phyloP scores from a whole-genome alignment of 495 filamentous ascomycete species.

The Penicillium bovifimosum region DNA sequence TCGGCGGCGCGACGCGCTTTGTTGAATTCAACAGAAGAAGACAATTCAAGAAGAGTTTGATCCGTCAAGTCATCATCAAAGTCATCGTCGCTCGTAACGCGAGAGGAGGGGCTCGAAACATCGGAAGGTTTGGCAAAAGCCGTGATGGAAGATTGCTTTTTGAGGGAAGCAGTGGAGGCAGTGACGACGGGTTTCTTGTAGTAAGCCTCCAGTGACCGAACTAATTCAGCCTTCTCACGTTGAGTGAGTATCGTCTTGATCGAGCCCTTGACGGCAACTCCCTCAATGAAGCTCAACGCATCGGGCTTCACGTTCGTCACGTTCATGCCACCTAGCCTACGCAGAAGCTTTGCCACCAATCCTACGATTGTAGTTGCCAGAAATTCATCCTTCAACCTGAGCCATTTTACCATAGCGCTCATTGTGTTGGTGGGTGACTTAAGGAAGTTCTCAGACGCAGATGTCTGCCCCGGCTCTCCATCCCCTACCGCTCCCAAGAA shows the following conservation, averaged over 20 bases:
- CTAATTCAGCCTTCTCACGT: constrained; percentile 76
- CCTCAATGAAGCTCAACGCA: constrained; percentile 56
- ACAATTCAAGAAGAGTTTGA: constrained; percentile 39
- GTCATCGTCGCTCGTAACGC: constrained; percentile 36
- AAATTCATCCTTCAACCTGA: constrained; percentile 77
- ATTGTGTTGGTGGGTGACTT: constrained; percentile 61
- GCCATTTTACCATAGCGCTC: constrained; percentile 68
- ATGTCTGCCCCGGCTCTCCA: constrained; percentile 36
- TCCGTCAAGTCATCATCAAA: constrained; percentile 40
- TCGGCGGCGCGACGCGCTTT: constrained; percentile 38
- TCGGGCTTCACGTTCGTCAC: constrained; percentile 58
- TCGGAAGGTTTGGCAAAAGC: constrained; percentile 49
- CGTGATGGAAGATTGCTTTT: constrained; percentile 64
- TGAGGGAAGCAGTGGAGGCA: constrained; percentile 41
- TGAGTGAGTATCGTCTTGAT: constrained; percentile 67
- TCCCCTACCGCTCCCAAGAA: constrained; percentile 61
- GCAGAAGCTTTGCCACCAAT: constrained; percentile 64
- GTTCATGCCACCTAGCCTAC: constrained; percentile 61
- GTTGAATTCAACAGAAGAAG: constrained; percentile 44
- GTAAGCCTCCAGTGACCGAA: constrained; percentile 73
- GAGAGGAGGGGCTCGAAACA: constrained; percentile 29
- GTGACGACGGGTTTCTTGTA: constrained; percentile 51
- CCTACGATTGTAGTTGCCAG: constrained; percentile 69
- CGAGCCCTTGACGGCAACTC: constrained; percentile 50
- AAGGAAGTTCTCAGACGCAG: constrained; percentile 38